A percentile compares a stretch with the other conserved stretches of the same genome.
phyloP scores from a whole-genome alignment of 106 monocot species.

The Amphibolis antarctica region DNA sequence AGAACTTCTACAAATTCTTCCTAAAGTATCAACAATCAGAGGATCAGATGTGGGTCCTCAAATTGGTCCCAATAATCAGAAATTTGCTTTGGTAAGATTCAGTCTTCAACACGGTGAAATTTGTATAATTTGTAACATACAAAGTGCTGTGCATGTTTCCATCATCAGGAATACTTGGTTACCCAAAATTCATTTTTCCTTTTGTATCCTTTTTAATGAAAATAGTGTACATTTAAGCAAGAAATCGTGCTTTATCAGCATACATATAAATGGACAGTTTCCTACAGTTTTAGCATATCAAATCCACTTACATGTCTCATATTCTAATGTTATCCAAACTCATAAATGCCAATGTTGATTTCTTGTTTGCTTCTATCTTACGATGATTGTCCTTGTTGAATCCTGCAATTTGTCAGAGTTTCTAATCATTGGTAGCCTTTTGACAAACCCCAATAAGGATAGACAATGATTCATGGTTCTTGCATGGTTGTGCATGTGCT shows the following conservation, averaged over 20 bases:
- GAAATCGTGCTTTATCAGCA: neutral
- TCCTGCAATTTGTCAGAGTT: too few relatives aligned
- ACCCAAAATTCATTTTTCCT: neutral
- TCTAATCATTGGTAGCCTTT: too few relatives aligned
- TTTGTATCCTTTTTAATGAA: neutral
- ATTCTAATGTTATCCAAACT: too few relatives aligned
- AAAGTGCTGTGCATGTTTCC: neutral
- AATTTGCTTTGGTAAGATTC: constrained; percentile 53
- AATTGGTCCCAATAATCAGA: constrained; percentile 91
- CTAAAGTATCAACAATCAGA: constrained; percentile 71
- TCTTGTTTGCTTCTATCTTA: too few relatives aligned
- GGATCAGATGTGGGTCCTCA: constrained; percentile 64
- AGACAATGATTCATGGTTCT: too few relatives aligned
- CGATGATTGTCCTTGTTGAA: too few relatives aligned
- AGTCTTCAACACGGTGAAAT: neutral
- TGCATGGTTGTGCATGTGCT: too few relatives aligned
- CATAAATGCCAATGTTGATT: too few relatives aligned
- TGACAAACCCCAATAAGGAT: too few relatives aligned
- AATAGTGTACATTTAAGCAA: neutral
- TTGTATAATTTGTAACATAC: neutral
- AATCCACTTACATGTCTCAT: too few relatives aligned
- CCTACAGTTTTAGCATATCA: too few relatives aligned
- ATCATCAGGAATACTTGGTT: neutral
- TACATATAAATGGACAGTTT: too few relatives aligned
- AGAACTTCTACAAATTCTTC: constrained; percentile 88